Evolutionary conservation across 352 stramenopile species (phyloP).

Genomic region (Globisporangium recalcitrans): DNA sequence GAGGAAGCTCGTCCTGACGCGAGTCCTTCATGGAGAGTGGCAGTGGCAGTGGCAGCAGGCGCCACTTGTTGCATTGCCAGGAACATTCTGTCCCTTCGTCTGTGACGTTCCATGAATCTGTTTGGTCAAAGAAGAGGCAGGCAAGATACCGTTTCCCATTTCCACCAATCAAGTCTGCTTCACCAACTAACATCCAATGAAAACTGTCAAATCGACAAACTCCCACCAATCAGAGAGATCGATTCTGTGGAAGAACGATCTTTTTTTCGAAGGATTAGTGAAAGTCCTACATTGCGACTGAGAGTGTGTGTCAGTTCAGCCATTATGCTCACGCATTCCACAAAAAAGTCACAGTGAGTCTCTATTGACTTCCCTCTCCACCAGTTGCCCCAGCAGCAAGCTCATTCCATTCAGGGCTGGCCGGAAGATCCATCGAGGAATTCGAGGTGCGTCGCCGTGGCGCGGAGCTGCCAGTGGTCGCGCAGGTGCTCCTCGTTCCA

Average conservation of each 20-base stretch:
- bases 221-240: constrained; percentile 3
- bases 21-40: not conserved
- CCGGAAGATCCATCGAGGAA: constrained; percentile 68
- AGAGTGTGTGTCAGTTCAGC: not conserved
- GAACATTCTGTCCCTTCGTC: not conserved
- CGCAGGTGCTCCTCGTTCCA: constrained; percentile 78
- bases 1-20: not conserved
- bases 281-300: not conserved
- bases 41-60: not conserved
- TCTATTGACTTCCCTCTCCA: no score
- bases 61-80: not conserved
- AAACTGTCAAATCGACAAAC: not conserved
- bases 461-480: constrained; percentile 58
- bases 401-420: constrained; percentile 36
- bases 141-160: constrained; percentile 7
- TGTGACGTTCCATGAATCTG: constrained; percentile 10
- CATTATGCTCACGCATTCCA: no score
- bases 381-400: not conserved
- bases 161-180: constrained; percentile 10
- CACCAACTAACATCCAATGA: constrained; percentile 1
- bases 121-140: not conserved
- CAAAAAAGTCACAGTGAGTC: no score
- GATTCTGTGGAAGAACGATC: constrained; percentile 4
- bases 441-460: constrained; percentile 49
- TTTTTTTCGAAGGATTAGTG: not conserved